Evolutionary conservation across 805 yeast genomes (phyloP).

Genomic region (Schizosaccharomyces osmophilus): DNA sequence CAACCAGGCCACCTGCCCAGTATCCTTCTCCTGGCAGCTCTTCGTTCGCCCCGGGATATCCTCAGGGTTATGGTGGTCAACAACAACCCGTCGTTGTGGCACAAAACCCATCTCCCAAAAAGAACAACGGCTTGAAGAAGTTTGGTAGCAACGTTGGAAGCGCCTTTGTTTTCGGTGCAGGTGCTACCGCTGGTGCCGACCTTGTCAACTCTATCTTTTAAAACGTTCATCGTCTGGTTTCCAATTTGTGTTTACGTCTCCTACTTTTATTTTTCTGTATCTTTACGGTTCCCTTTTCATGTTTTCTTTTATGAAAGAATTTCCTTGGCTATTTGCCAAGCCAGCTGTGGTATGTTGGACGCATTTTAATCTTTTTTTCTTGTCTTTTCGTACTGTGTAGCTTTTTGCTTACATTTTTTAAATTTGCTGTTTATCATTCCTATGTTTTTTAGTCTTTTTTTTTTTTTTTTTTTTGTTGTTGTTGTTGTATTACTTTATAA

Average conservation of each 20-base stretch:
- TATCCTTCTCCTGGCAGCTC: not conserved
- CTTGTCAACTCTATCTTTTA: constrained; percentile 49
- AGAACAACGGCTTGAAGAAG: constrained; percentile 22
- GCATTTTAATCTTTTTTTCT: no score
- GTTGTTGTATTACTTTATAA: no score
- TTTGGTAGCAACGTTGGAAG: constrained; percentile 46
- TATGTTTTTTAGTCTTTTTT: no score
- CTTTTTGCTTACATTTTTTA: no score
- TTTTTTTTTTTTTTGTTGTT: no score
- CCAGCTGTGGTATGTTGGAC: no score
- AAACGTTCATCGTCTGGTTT: not conserved
- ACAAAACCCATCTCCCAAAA: not conserved
- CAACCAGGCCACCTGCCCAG: not conserved
- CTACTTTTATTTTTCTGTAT: constrained; percentile 1
- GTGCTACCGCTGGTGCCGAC: constrained; percentile 78
- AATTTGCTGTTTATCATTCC: no score
- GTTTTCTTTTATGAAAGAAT: no score
- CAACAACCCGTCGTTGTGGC: constrained; percentile 5
- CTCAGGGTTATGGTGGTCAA: constrained; percentile 8
- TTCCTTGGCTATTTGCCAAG: no score
- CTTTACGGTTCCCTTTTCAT: no score
- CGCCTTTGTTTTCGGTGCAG: constrained; percentile 82
- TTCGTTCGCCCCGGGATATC: not conserved
- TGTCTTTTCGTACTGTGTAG: no score
- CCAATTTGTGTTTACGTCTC: not conserved